Conservation (phyloP, 1,139 yeast genomes). For the Pneumocystis carinii region DNA sequence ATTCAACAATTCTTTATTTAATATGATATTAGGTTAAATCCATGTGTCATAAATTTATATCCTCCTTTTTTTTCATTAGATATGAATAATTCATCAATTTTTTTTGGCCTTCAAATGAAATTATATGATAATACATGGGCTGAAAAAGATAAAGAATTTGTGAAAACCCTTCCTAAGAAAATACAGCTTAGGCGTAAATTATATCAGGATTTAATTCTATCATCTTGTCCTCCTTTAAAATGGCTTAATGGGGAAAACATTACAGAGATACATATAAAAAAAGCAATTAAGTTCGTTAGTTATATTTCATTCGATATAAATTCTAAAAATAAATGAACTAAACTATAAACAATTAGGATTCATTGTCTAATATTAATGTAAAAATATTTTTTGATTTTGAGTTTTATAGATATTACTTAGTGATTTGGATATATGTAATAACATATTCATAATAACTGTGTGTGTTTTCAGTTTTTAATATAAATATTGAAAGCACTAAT, state of each 20-base stretch:
- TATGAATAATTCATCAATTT: neutral
- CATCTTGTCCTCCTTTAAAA: constrained; percentile 1
- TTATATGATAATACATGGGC: neutral
- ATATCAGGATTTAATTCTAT: neutral
- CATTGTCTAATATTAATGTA: neutral
- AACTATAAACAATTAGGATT: neutral
- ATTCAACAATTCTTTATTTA: constrained; percentile 17
- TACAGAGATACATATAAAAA: neutral
- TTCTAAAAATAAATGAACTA: neutral
- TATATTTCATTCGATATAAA: neutral
- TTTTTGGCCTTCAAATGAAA: neutral
- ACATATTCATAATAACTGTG: neutral
- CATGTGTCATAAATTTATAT: constrained; percentile 21
- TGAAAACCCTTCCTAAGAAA: neutral
- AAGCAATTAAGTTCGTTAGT: neutral
- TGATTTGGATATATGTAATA: neutral
- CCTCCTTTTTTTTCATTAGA: neutral
- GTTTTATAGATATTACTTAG: neutral
- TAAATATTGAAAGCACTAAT: neutral
- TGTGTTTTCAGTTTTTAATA: neutral
- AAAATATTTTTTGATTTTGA: neutral
- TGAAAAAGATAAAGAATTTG: neutral
- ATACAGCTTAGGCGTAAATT: neutral
- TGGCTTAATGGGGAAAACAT: neutral
- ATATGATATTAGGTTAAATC: constrained; percentile 24